Evolutionary conservation across 805 yeast genomes (phyloP).

Genomic region (Candida xyloterini): DNA sequence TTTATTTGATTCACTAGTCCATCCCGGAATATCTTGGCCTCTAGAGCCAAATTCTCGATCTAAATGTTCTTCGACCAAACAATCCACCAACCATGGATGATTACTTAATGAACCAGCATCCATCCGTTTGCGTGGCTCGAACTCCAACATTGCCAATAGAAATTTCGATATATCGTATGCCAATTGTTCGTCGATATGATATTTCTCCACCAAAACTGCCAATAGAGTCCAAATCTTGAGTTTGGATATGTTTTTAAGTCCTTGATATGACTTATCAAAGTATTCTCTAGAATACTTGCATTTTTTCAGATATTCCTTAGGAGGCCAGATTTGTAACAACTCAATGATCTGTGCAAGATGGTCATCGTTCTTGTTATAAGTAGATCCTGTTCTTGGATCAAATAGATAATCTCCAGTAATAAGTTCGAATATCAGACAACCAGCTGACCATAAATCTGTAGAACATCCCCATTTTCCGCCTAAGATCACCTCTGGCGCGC

Average conservation of each 20-base stretch:
- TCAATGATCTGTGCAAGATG: constrained; percentile 63
- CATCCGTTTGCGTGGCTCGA: constrained; percentile 46
- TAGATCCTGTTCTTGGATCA: constrained; percentile 53
- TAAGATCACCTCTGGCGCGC: constrained; percentile 62
- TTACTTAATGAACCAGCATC: constrained; percentile 53
- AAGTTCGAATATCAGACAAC: constrained; percentile 56
- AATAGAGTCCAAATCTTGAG: constrained; percentile 51
- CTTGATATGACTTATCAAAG: constrained; percentile 35
- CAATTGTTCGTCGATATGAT: constrained; percentile 40
- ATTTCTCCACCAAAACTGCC: constrained; percentile 48
- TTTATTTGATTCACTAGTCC: constrained; percentile 20
- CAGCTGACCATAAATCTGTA: constrained; percentile 59
- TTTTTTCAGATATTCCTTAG: constrained; percentile 37
- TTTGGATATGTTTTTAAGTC: constrained; percentile 42
- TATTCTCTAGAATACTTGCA: constrained; percentile 40
- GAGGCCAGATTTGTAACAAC: constrained; percentile 38
- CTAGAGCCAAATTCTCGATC: constrained; percentile 28
- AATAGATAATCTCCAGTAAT: constrained; percentile 61
- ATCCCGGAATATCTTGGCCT: constrained; percentile 36
- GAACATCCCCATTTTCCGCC: constrained; percentile 63
- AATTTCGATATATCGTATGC: constrained; percentile 44
- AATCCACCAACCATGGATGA: constrained; percentile 50
- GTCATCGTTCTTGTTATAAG: constrained; percentile 54
- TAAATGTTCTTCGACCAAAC: constrained; percentile 23
- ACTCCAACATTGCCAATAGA: constrained; percentile 47